Percentiles rank a stretch among this genome's conserved stretches.
phyloP scores from a whole-genome alignment of 805 yeast genomes.

The Metschnikowia henanensis region DNA sequence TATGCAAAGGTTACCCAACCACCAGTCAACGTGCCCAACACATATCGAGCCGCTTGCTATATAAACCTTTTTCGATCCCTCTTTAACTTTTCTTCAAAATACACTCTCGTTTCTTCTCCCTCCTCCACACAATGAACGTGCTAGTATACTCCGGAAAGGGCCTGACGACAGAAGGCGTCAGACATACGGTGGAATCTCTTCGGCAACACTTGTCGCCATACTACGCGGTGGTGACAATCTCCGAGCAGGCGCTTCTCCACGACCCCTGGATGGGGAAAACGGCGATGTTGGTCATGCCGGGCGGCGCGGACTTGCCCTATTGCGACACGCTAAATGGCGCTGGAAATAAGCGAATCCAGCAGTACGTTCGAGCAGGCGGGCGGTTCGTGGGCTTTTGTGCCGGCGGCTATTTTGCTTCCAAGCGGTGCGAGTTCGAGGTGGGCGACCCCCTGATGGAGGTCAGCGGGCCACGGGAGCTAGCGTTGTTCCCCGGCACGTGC shows the following conservation, averaged over 20 bases:
- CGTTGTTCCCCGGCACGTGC: conserved; percentile 78
- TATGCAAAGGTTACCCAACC: too few species aligned
- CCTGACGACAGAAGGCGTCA: conserved; percentile 82
- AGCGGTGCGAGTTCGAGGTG: conserved; percentile 78
- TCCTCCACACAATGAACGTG: conserved; percentile 16
- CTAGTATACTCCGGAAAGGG: conserved; percentile 53
- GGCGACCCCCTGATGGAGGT: conserved; percentile 75
- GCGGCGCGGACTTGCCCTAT: conserved; percentile 94
- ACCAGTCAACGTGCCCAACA: too few species aligned
- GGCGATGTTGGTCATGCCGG: conserved; percentile 82
- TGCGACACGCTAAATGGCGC: conserved; percentile 70
- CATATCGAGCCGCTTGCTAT: too few species aligned
- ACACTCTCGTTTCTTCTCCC: background rate
- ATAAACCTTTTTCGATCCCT: too few species aligned
- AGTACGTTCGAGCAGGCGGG: conserved; percentile 79
- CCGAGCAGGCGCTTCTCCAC: conserved; percentile 56
- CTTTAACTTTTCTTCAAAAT: background rate
- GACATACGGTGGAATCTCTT: conserved; percentile 77
- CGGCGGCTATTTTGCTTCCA: conserved; percentile 86
- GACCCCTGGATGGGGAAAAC: conserved; percentile 89
- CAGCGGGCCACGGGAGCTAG: conserved; percentile 79
- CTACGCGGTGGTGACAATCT: conserved; percentile 80
- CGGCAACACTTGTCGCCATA: conserved; percentile 76
- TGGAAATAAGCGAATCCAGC: conserved; percentile 59
- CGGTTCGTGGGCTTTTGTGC: conserved; percentile 87